Percentiles rank a stretch among this genome's conserved stretches.
Evolutionary conservation across 2,329 filamentous ascomycete species (phyloP).

Genomic region (Phaeosphaeria sp.): DNA sequence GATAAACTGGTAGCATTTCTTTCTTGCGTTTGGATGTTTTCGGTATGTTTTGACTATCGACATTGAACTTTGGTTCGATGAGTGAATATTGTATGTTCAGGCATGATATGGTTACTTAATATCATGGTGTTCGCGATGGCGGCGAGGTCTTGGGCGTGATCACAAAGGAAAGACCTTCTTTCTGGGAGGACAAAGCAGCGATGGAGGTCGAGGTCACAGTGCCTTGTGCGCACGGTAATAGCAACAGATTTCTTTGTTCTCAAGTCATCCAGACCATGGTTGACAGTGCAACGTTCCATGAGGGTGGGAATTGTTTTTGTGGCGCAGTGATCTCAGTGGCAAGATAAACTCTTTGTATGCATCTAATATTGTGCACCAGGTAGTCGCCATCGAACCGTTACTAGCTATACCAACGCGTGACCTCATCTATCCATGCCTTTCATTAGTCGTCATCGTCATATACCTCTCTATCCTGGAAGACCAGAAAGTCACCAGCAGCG

Average conservation of each 20-base stretch:
- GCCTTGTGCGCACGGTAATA: background rate
- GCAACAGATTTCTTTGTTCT: background rate
- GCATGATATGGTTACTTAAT: background rate
- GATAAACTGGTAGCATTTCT: background rate
- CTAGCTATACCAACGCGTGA: background rate
- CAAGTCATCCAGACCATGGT: background rate
- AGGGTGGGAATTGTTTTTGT: background rate
- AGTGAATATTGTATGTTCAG: too few species aligned
- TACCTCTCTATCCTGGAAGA: constrained; percentile 77
- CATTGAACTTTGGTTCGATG: too few species aligned
- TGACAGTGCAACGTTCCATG: background rate
- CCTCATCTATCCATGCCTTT: background rate
- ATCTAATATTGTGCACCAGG: background rate
- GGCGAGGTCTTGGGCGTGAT: background rate
- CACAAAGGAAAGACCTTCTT: background rate
- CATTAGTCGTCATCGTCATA: constrained; percentile 61
- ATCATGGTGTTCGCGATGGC: background rate
- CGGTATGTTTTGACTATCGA: too few species aligned
- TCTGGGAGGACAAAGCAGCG: background rate
- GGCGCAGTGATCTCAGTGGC: background rate
- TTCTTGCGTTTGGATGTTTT: too few species aligned
- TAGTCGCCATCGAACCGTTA: background rate
- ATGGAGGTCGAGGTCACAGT: background rate
- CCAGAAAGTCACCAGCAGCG: constrained; percentile 70
- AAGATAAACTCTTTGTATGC: background rate